Percentiles rank a stretch among this genome's conserved stretches.
These are phyloP conservation scores for Cichorium intybus DNA, from an alignment of 140 eudicot genomes.

Conservation along the genomic window DNA sequence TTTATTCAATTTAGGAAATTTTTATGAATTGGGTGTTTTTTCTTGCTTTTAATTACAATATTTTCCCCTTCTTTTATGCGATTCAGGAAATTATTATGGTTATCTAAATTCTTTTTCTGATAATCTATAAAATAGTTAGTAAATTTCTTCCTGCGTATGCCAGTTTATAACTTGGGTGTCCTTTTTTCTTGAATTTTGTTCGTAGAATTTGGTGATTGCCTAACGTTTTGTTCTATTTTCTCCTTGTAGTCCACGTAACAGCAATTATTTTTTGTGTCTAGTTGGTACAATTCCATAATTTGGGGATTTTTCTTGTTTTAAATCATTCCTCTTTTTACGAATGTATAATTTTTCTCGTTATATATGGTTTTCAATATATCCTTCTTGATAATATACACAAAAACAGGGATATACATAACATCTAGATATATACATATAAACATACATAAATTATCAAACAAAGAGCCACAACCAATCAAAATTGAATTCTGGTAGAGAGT, in stretches of 20 bases:
- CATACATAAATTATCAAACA: background rate
- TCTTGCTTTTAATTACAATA: background rate
- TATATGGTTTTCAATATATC: background rate
- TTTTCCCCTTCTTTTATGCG: too few species aligned
- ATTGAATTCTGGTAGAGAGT: too few species aligned
- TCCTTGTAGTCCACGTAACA: background rate
- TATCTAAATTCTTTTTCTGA: slow-evolving; percentile 1
- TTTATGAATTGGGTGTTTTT: background rate
- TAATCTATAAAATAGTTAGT: background rate
- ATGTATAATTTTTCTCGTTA: background rate
- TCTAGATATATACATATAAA: too few species aligned
- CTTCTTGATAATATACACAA: background rate
- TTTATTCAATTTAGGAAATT: background rate
- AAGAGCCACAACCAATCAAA: too few species aligned
- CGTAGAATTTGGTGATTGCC: background rate
- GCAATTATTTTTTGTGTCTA: background rate
- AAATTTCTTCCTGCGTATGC: background rate
- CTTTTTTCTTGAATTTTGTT: background rate
- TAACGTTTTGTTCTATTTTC: background rate
- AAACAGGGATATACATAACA: background rate
- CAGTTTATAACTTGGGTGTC: background rate
- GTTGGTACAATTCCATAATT: background rate
- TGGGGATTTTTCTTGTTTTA: background rate
- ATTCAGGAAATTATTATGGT: too few species aligned
- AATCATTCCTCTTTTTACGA: background rate